A percentile compares a stretch with the other conserved stretches of the same genome.
phyloP scores from a whole-genome alignment of 2,329 filamentous ascomycete species.

The Calonectria hawksworthii region DNA sequence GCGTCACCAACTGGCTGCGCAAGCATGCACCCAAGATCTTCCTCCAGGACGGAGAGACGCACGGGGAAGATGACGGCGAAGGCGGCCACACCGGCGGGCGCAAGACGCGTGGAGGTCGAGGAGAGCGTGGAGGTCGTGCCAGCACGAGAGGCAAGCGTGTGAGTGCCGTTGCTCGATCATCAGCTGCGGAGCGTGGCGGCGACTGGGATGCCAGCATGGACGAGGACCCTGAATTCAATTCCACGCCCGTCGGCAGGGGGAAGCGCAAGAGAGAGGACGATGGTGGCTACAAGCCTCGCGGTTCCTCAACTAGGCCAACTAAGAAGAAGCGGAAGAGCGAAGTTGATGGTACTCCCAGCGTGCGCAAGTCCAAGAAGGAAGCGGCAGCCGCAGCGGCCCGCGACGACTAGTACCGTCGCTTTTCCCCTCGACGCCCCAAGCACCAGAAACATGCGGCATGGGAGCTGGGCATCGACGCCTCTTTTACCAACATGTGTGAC shows the following conservation, averaged over 20 bases:
- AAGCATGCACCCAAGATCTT: conserved; percentile 88
- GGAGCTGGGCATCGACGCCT: conserved; percentile 4
- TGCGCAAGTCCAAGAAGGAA: conserved; percentile 55
- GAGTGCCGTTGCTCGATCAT: conserved; percentile 40
- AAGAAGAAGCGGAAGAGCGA: conserved; percentile 74
- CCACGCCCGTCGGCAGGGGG: conserved; percentile 51
- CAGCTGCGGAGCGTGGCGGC: conserved; percentile 39
- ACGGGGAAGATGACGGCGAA: conserved; percentile 55
- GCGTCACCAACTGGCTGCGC: conserved; percentile 95
- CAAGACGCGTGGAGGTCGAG: conserved; percentile 53
- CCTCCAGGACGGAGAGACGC: conserved; percentile 75
- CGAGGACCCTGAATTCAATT: conserved; percentile 52
- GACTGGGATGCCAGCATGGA: conserved; percentile 57
- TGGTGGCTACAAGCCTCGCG: conserved; percentile 70
- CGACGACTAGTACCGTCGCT: conserved; percentile 47
- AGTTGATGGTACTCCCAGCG: conserved; percentile 53
- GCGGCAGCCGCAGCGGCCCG: conserved; percentile 35
- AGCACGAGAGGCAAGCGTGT: conserved; percentile 55
- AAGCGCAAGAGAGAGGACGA: conserved; percentile 74
- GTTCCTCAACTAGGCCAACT: conserved; percentile 64
- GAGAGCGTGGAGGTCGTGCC: conserved; percentile 55
- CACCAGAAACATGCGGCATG: background rate
- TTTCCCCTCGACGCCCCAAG: background rate
- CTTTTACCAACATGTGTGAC: conserved; percentile 13
- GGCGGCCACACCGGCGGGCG: conserved; percentile 48